Evolutionary conservation across 2,329 filamentous ascomycete genomes (phyloP).

Genomic region (Chrysoporthe puriensis): DNA sequence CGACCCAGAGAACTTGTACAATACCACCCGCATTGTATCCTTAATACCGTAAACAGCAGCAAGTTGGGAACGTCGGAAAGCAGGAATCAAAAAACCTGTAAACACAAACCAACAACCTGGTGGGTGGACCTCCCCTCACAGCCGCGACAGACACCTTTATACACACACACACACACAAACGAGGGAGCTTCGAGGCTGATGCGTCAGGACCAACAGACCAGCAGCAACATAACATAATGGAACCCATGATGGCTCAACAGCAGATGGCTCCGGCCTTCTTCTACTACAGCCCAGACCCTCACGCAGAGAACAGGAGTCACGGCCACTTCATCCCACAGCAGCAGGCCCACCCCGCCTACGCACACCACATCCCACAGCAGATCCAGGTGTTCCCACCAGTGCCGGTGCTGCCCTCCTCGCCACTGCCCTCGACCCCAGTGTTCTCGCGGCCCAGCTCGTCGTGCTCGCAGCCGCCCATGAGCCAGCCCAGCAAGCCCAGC

Average conservation of each 20-base stretch:
- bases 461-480: conserved; percentile 60
- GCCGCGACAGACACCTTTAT: not conserved
- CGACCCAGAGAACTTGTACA: conserved; percentile 36
- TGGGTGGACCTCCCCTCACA: conserved; percentile 18
- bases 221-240: conserved; percentile 57
- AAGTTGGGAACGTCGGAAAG: conserved; percentile 19
- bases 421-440: conserved; percentile 62
- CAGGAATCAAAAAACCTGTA: conserved; percentile 4
- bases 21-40: conserved; percentile 34
- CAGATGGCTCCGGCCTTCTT: conserved; percentile 78
- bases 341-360: conserved; percentile 52
- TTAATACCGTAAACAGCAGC: conserved; percentile 34
- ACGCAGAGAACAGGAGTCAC: conserved; percentile 73
- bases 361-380: conserved; percentile 44
- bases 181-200: conserved; percentile 30
- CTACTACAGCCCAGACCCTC: conserved; percentile 82
- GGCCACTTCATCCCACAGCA: conserved; percentile 71
- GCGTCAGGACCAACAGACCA: conserved; percentile 25
- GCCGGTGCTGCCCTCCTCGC: conserved; percentile 62
- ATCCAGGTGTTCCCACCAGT: conserved; percentile 59
- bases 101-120: conserved; percentile 24
- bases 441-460: conserved; percentile 70
- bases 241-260: conserved; percentile 61
- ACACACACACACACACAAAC: not conserved
- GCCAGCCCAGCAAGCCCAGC: conserved; percentile 48